Base-by-base conservation (phyloP, 768 basidiomycete genomes). In the Lactarius psammicola region DNA sequence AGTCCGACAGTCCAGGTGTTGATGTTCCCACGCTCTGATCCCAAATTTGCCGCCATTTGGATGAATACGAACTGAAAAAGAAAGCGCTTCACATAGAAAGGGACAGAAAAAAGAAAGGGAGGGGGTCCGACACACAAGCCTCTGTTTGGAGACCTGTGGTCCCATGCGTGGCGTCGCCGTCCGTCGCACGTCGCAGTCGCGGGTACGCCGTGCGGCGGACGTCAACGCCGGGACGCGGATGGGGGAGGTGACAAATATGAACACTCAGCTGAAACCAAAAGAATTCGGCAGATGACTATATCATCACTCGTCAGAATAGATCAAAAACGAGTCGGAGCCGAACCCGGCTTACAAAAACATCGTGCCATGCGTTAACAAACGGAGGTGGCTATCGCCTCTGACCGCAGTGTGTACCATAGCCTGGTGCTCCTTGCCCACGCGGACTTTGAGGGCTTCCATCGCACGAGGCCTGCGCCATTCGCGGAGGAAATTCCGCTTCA, bases 141-240 rank as follows among this genome's bases (percentile, higher is more conserved):
- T 49, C 64, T 44, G 3, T 26, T 42, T 23, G 54, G 28, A 65
- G 34, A 33, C 59, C n/a, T 26, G 42, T 31, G 55, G 54, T 40
- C 59, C 59, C 59, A 23, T 23, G 44, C 40, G 23, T 66, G 60
- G 60, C 55, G 15, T 40, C 15, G 17, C 17, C 56, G 38, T 53
- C 65, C 40, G 18, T 61, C 51, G 33, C 56, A 62, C 65, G 56
- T 36, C 56, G 65, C 56, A 51, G 65, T 66, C 65, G 65, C 65
- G 46, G 64, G 31, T 42, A 33, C 65, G 60, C 2, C 65, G 56
- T 44, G 18, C 40, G 51, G 30, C 65, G 15, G 56, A 62, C 57
- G 26, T 34, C 49, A 9, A 55, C 65, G 7, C 49, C 65, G 53
- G 51, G 61, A 55, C 61, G 40, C 65, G 56, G 46, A 55, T 18